Evolutionary conservation across 257 asterid genomes (phyloP), one percentile per base, ranked within the genome.

Genomic region (Salvia splendens): DNA sequence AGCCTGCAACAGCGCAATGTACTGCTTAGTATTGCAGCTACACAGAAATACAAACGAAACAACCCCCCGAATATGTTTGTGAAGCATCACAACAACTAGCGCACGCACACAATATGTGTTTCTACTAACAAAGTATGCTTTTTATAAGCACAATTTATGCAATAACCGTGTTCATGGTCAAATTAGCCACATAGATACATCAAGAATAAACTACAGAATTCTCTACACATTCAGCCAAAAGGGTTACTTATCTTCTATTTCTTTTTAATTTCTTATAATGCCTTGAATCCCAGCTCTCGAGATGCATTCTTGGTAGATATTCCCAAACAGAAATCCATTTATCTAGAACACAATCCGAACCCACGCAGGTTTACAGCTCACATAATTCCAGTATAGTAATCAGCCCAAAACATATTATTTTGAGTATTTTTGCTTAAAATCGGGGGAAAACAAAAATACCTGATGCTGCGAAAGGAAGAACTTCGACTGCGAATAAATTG

Each of bases 1-100:
- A 69, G 5, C 49, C 83, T 81, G 76, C 52, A 65, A n/a, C 61
- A 38, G 58, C 7, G 38, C 64, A 30, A 46, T 58, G 53, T 41
- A 53, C 46, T n/a, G 48, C 54, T 3, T 4, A 36, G 20, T 9
- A 57, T 42, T 55, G 45, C 15, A 35, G 46, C 42, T 50, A 67
- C 43, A 38, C 42, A 38, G 59, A 50, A 59, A 67, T 52, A 52
- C 42, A 43, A 72, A 5, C 10, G 28, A 57, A 47, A 62, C 49
- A 67, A 11, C 30, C 24, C 54, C 14, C 2, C 38, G 6, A 45
- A 61, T 14, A 38, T 5, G 38, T 35, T 46, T 33, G 4, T 12
- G 45, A 46, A 40, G 56, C 68, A 42, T 50, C 49, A 54, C 43
- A 47, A 20, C 9, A 42, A 35, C 48, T 12, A 20, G n/a, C n/a